Evolutionary conservation across 1,284 basidiomycete species (phyloP).

Genomic region (Cystobasidium slooffiae): DNA sequence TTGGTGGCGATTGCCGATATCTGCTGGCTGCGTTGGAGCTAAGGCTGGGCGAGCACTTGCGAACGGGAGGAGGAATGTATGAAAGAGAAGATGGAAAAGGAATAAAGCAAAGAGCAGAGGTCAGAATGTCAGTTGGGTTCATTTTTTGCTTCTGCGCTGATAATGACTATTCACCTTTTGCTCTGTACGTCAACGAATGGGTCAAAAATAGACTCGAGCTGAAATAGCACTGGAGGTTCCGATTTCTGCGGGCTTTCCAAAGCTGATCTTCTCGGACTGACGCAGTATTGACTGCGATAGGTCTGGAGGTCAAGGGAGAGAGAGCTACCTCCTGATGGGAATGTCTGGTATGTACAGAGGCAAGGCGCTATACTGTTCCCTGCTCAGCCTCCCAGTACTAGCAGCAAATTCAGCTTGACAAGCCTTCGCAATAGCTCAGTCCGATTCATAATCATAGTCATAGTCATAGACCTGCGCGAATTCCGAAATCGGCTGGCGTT

Average conservation of each 20-base stretch:
- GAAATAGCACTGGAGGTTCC: neutral
- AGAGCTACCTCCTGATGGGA: too few relatives aligned
- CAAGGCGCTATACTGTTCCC: too few relatives aligned
- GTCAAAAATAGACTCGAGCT: constrained; percentile 6
- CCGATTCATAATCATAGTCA: neutral
- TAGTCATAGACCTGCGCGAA: neutral
- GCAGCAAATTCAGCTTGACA: too few relatives aligned
- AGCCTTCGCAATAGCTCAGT: neutral
- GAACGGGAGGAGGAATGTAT: neutral
- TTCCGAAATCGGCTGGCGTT: constrained; percentile 6
- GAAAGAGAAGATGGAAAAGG: neutral
- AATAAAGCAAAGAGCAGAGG: neutral
- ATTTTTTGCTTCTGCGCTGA: too few relatives aligned
- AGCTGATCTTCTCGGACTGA: neutral
- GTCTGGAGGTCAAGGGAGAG: too few relatives aligned
- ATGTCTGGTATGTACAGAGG: too few relatives aligned
- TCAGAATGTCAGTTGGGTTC: neutral
- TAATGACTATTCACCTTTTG: neutral
- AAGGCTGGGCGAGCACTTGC: too few relatives aligned
- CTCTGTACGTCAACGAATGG: neutral
- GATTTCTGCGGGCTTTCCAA: constrained; percentile 4
- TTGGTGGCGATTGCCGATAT: too few relatives aligned
- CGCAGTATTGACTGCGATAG: too few relatives aligned
- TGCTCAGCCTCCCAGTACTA: too few relatives aligned
- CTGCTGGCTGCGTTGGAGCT: too few relatives aligned